phyloP scores from a whole-genome alignment of 148 eudicot species.

The Silene uniflora region DNA sequence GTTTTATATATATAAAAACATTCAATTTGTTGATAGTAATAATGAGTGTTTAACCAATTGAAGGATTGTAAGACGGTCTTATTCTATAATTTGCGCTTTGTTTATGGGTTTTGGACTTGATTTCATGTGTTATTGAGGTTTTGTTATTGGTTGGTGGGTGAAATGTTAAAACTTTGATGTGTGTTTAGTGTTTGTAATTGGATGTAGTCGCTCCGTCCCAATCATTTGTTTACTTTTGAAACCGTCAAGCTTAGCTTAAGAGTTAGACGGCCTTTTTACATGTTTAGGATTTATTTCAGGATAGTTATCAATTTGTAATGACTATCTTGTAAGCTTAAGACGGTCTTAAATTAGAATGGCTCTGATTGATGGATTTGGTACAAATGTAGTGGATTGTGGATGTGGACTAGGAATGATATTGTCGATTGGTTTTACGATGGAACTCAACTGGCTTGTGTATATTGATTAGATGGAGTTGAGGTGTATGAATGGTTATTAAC shows the following conservation, averaged over 20 bases:
- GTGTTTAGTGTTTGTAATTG: too few species aligned
- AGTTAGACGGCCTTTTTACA: neutral
- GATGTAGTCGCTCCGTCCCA: too few species aligned
- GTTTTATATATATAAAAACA: too few species aligned
- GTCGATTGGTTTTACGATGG: neutral
- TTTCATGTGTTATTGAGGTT: too few species aligned
- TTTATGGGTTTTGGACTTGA: too few species aligned
- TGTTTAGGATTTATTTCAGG: neutral
- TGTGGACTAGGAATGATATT: neutral
- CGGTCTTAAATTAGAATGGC: neutral
- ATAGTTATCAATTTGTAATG: too few species aligned
- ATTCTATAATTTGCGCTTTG: too few species aligned
- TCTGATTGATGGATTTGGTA: neutral
- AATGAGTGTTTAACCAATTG: too few species aligned
- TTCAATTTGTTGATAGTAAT: too few species aligned
- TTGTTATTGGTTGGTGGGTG: neutral
- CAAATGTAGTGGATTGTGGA: neutral
- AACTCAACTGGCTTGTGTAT: neutral
- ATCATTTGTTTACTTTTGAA: too few species aligned
- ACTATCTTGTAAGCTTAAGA: neutral
- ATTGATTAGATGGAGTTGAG: neutral
- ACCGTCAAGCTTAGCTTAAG: neutral
- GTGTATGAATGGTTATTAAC: too few species aligned
- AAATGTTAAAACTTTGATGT: too few species aligned
- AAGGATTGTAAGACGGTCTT: neutral